Evolutionary conservation across 805 yeast genomes (phyloP).

Genomic region (Candida peoriensis): DNA sequence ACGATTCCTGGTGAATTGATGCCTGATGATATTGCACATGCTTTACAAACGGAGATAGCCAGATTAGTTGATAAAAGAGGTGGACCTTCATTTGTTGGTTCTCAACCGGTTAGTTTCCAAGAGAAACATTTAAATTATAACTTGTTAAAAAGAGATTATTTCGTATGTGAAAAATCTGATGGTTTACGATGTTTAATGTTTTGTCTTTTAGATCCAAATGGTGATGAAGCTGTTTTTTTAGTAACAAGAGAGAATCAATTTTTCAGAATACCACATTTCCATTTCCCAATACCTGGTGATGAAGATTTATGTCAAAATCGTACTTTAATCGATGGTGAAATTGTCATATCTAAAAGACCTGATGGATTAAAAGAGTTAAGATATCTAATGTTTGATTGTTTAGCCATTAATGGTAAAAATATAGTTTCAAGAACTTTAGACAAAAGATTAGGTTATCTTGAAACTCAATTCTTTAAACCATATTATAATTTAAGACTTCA

Average conservation of each 20-base stretch:
- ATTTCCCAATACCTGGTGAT: constrained; percentile 62
- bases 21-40: constrained; percentile 65
- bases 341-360: constrained; percentile 65
- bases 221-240: constrained; percentile 84
- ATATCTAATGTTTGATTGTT: constrained; percentile 86
- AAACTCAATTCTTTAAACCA: constrained; percentile 77
- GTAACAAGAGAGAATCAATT: constrained; percentile 88
- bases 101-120: constrained; percentile 92
- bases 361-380: constrained; percentile 61
- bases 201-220: constrained; percentile 56
- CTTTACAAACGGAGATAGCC: constrained; percentile 64
- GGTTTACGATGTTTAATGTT: constrained; percentile 83
- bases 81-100: constrained; percentile 66
- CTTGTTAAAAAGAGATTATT: constrained; percentile 68
- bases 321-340: constrained; percentile 89
- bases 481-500: constrained; percentile 62
- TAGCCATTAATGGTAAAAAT: constrained; percentile 73
- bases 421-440: constrained; percentile 68
- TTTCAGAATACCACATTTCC: constrained; percentile 74
- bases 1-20: constrained; percentile 81
- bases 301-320: constrained; percentile 71
- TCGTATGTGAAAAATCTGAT: constrained; percentile 94
- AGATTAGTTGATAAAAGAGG: constrained; percentile 51
- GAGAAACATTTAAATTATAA: constrained; percentile 62
- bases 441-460: constrained; percentile 82